Conservation (phyloP, 805 yeast species). For the Ogataea trehaloabstinens region DNA sequence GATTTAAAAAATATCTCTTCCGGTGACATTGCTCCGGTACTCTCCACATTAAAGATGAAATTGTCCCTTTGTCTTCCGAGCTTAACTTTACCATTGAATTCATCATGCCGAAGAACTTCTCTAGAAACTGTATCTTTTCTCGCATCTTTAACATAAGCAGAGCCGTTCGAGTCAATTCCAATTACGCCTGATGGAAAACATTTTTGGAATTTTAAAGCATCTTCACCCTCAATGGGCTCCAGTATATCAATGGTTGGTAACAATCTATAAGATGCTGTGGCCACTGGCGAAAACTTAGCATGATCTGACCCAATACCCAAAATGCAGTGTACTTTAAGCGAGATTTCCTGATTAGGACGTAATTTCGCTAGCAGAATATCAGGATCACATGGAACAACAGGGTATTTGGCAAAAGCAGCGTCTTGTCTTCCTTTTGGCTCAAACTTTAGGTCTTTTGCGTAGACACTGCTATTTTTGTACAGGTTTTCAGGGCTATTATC, state of each 20-base stretch:
- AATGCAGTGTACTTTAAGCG: slow-evolving; percentile 84
- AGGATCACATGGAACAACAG: slow-evolving; percentile 81
- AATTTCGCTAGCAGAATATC: slow-evolving; percentile 87
- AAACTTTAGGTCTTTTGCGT: slow-evolving; percentile 84
- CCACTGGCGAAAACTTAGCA: slow-evolving; percentile 96
- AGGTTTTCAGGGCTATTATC: slow-evolving; percentile 79
- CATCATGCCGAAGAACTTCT: slow-evolving; percentile 92
- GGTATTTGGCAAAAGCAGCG: slow-evolving; percentile 62
- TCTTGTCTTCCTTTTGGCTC: slow-evolving; percentile 89
- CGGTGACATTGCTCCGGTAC: slow-evolving; percentile 96
- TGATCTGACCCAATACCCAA: slow-evolving; percentile 93
- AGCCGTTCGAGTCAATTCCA: slow-evolving; percentile 61
- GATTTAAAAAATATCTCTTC: slow-evolving; percentile 93
- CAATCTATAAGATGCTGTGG: slow-evolving; percentile 93
- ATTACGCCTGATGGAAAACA: slow-evolving; percentile 95
- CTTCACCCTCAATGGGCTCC: slow-evolving; percentile 70
- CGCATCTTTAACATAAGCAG: slow-evolving; percentile 83
- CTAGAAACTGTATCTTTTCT: slow-evolving; percentile 96
- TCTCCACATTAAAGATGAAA: slow-evolving; percentile 90
- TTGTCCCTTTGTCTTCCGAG: slow-evolving; percentile 91
- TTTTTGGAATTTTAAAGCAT: slow-evolving; percentile 75
- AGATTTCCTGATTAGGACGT: slow-evolving; percentile 96
- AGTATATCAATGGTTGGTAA: slow-evolving; percentile 81
- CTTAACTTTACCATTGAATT: slow-evolving; percentile 84
- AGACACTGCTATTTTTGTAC: slow-evolving; percentile 81